Conservation (phyloP, 345 rosid genomes). For the Boechera stricta region DNA sequence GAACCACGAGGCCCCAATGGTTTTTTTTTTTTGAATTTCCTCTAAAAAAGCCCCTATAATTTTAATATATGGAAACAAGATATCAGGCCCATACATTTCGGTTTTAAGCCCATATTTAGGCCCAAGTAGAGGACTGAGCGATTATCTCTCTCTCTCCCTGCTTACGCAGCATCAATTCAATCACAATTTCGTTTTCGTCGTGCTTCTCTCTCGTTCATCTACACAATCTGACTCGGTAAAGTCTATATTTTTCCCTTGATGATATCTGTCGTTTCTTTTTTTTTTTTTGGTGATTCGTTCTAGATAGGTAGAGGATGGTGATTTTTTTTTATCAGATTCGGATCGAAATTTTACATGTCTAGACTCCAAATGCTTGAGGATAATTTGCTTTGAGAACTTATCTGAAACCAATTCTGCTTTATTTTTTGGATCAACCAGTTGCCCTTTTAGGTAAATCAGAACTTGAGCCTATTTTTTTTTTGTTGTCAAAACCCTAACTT, state of each 20-base stretch:
- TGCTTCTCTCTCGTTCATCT: constrained; percentile 14
- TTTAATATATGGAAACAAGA: not conserved
- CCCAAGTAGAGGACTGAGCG: constrained; percentile 17
- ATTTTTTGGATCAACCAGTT: too few species aligned
- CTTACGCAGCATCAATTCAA: not conserved
- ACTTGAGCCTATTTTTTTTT: too few species aligned
- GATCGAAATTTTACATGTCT: not conserved
- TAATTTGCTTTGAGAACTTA: not conserved
- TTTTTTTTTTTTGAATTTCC: not conserved
- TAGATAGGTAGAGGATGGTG: not conserved
- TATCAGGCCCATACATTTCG: not conserved
- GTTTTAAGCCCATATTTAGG: not conserved
- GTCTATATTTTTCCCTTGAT: too few species aligned
- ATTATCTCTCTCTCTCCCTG: not conserved
- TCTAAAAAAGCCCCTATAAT: not conserved
- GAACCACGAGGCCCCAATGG: not conserved
- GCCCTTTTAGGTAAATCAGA: too few species aligned
- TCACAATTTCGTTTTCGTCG: constrained; percentile 24
- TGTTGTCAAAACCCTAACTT: too few species aligned
- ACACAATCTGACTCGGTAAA: constrained; percentile 7
- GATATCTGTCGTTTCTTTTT: too few species aligned
- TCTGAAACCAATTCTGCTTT: not conserved
- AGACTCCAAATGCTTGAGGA: not conserved
- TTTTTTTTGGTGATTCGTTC: not conserved
- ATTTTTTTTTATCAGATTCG: constrained; percentile 17